These are phyloP conservation scores for Solanum sejunctum DNA, from an alignment of 257 asterid species.

Conservation along the genomic window DNA sequence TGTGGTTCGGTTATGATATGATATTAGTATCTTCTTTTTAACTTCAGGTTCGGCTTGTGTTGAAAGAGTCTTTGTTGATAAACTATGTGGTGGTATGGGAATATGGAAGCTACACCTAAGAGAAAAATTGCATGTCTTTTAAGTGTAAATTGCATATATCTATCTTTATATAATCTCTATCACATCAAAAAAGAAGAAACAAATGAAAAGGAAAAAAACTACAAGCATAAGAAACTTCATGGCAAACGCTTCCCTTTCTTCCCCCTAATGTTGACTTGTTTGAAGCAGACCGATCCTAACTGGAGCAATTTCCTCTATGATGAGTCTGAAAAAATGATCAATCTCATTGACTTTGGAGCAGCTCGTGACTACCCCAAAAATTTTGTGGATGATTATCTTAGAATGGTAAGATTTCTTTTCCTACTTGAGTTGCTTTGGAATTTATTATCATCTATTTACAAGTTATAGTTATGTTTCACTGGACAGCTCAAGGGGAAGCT, in stretches of 20 bases:
- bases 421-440: background rate
- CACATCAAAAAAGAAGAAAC: background rate
- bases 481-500: background rate
- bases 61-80: background rate
- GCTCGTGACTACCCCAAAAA: constrained; percentile 74
- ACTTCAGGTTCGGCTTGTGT: background rate
- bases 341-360: constrained; percentile 96
- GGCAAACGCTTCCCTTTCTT: background rate
- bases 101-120: background rate
- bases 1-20: background rate
- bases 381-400: constrained; percentile 77
- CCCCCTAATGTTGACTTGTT: constrained; percentile 6
- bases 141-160: background rate
- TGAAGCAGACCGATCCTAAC: constrained; percentile 97
- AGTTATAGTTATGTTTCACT: background rate
- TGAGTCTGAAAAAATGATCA: constrained; percentile 39
- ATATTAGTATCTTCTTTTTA: background rate
- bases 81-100: background rate
- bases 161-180: background rate
- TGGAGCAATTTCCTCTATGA: constrained; percentile 92
- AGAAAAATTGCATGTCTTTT: background rate
- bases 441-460: background rate
- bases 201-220: background rate
- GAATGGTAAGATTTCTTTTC: constrained; percentile 50
- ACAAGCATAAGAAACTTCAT: background rate